Percentiles rank a stretch among this genome's conserved stretches.
phyloP scores from a whole-genome alignment of 208 protist genomes.

The Leishmania lainsoni region DNA sequence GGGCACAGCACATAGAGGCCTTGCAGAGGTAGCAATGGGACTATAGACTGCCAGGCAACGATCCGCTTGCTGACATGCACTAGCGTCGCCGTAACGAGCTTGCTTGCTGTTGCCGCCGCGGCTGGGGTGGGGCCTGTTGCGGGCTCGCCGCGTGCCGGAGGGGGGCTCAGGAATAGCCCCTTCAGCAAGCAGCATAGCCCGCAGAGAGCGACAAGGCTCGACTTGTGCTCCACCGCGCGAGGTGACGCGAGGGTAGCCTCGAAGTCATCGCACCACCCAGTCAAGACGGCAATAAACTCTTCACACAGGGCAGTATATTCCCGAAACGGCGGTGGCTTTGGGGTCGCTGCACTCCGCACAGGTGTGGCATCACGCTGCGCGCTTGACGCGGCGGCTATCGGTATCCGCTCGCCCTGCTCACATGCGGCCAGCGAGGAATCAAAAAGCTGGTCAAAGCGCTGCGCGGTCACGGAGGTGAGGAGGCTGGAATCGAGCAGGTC shows the following conservation, averaged over 20 bases:
- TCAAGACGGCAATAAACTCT: conserved; percentile 24
- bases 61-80: conserved; percentile 10
- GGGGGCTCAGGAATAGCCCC: conserved; percentile 8
- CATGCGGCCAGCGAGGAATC: conserved; percentile 4
- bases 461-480: conserved; percentile 68
- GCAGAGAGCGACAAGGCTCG: conserved; percentile 9
- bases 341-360: neutral
- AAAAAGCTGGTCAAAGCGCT: conserved; percentile 47
- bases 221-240: neutral
- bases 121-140: conserved; percentile 1
- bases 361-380: neutral
- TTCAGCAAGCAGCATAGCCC: conserved; percentile 10
- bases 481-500: conserved; percentile 39
- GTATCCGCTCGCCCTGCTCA: neutral
- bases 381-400: neutral
- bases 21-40: conserved; percentile 28
- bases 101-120: conserved; percentile 5
- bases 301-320: conserved; percentile 18
- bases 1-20: conserved; percentile 33
- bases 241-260: conserved; percentile 15
- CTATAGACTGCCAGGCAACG: conserved; percentile 17
- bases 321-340: conserved; percentile 14
- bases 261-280: conserved; percentile 15
- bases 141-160: neutral
- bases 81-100: conserved; percentile 7